These are phyloP conservation scores for Linum usitatissimum DNA, from an alignment of 345 rosid genomes.

Conservation along the genomic window DNA sequence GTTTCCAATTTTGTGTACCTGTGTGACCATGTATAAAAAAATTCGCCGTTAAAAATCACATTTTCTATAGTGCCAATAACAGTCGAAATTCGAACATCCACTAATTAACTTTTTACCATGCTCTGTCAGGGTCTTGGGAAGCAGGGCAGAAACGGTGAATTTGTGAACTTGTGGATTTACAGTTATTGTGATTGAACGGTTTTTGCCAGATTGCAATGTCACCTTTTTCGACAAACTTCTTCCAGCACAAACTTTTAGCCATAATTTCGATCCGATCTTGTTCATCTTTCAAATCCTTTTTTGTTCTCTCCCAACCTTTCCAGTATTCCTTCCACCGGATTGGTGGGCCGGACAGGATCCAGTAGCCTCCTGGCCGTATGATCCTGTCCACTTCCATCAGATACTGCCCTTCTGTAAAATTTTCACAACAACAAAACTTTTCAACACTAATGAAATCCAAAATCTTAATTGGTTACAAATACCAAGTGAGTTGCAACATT, in stretches of 20 bases:
- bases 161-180: constrained; percentile 17
- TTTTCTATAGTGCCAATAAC: too few relatives aligned
- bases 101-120: constrained; percentile 23
- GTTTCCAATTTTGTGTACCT: constrained; percentile 41
- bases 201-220: constrained; percentile 48
- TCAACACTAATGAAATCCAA: too few relatives aligned
- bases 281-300: constrained; percentile 27
- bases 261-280: constrained; percentile 32
- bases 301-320: constrained; percentile 32
- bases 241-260: constrained; percentile 43
- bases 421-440: not conserved
- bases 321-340: constrained; percentile 36
- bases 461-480: too few relatives aligned
- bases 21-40: not conserved
- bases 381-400: constrained; percentile 39
- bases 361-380: constrained; percentile 45
- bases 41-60: not conserved
- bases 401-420: constrained; percentile 28
- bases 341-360: constrained; percentile 56
- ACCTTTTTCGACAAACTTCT: constrained; percentile 31
- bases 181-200: constrained; percentile 25
- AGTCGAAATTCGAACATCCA: too few relatives aligned
- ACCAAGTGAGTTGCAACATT: not conserved
- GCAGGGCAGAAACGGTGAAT: constrained; percentile 20
- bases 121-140: constrained; percentile 24